These are phyloP conservation scores for Metarhizium album DNA, from an alignment of 2,329 filamentous ascomycete species.

Conservation along the genomic window DNA sequence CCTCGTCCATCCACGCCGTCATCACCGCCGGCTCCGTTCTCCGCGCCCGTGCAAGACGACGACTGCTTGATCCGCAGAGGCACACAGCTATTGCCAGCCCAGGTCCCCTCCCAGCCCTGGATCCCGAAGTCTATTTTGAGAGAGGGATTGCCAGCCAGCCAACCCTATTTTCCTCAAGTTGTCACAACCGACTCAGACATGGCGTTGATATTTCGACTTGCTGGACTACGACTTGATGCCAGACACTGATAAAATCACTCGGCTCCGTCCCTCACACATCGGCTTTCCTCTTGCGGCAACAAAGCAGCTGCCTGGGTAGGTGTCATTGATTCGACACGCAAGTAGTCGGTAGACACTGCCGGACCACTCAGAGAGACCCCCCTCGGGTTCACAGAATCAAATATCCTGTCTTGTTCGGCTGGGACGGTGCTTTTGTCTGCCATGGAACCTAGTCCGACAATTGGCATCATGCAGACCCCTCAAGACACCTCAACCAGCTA, in stretches of 20 bases:
- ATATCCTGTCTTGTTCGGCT: not conserved
- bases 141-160: too few relatives aligned
- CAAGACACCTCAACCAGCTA: conserved; percentile 31
- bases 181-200: too few relatives aligned
- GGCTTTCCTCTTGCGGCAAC: conserved; percentile 15
- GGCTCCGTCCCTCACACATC: conserved; percentile 12
- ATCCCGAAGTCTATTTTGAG: not conserved
- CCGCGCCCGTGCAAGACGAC: too few relatives aligned
- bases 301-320: not conserved
- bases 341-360: not conserved
- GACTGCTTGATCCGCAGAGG: not conserved
- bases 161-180: not conserved
- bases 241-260: not conserved
- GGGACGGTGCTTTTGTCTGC: conserved; percentile 8
- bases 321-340: not conserved
- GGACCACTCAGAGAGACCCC: not conserved
- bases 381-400: not conserved
- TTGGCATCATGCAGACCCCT: conserved; percentile 27
- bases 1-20: not conserved
- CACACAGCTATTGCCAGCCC: not conserved
- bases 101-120: not conserved
- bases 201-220: too few relatives aligned
- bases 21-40: not conserved
- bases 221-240: not conserved
- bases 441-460: conserved; percentile 29